Base-by-base conservation (phyloP, 2,329 filamentous ascomycete species). In the Amauroascus niger region DNA sequence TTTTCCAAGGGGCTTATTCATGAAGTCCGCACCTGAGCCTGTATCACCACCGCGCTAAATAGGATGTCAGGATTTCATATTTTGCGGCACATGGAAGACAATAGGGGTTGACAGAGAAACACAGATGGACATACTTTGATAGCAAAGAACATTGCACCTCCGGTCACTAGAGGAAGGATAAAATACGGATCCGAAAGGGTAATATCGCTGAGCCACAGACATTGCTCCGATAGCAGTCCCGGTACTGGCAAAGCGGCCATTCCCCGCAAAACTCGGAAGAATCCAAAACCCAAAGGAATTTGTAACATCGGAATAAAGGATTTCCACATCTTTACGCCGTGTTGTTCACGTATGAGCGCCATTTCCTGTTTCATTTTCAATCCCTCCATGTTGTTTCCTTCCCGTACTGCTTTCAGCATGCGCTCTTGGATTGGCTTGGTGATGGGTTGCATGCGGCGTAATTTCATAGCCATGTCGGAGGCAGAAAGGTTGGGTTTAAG, bases 241-340 rank as follows among this genome's bases (percentile, higher is more conserved):
- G 91, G 91, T 4, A 96, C 88, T 3, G 91, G 91, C 46, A 97
- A 72, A 20, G 75, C 68, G 1, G 81, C 70, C 86, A 95, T 94
- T 60, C 78, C 83, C 51, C 81, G 78, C 58, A 94, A 68, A 44
- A 91, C 74, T 56, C 86, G 81, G 76, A 91, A 97, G 56, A 86
- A 83, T 62, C 89, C 88, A 67, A 82, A 88, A 57, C 85, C 86
- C 59, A 95, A 75, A 4, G 89, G 83, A 11, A 85, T 70, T 62
- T 86, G 82, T 26, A 83, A 22, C 58, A 86, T 67, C 6, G 81
- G 81, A 8, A 79, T 57, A 20, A 84, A 71, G 16, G 75, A 71
- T 58, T 74, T 76, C 60, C 66, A 70, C 1, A 71, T 58, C 32
- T 73, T 77, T 47, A 85, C 72, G 11, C 82, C 85, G 7, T 79